Evolutionary conservation across 1,284 basidiomycete species (phyloP), one percentile per base, ranked within the genome.

Genomic region (Cystobasidium pallidum): DNA sequence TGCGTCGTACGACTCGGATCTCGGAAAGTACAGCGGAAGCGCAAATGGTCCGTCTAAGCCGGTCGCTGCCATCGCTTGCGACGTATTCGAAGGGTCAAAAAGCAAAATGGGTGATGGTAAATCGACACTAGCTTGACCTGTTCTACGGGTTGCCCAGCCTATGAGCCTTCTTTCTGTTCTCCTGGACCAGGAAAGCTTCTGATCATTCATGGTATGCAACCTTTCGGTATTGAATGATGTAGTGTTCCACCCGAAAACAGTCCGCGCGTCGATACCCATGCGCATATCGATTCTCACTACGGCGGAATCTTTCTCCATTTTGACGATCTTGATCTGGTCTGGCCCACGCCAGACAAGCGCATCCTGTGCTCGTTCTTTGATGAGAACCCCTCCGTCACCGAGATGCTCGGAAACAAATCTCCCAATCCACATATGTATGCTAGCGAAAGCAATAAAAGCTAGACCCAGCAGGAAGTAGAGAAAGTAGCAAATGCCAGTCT

Each of bases 401-500:
- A 68, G 39, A 24, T 77, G 75, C 57, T 78, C 76, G 21, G 70
- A 70, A 2, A 78, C 43, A 43, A 78, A 67, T 62, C 73, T 75
- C 17, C 77, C 77, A 54, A 78, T 28, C 77, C 77, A 76, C 19
- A 77, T 59, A 52, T 75, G 77, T 2, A 74, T 39, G 58, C 76
- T 34, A 7, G 74, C 73, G 64, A 75, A 63, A 4, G 65, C 68
- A 26, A 75, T 21, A 39, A 73, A 66, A 45, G 54, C 47, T 17
- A 66, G 41, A 52, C 73, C 70, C 30, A 74, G 55, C 36, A 74
- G 34, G 43, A 71, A 39, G 13, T 68, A 26, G 47, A 75, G 52
- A 41, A 65, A 28, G 58, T 72, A 49, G 72, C 73, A 74, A 28
- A 63, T 17, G 45, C 70, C 43, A 21, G 13, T 66, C 39, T 45